Evolutionary conservation across 257 asterid genomes (phyloP), one percentile per base, ranked within the genome.

Genomic region (Fraxinus pennsylvanica): DNA sequence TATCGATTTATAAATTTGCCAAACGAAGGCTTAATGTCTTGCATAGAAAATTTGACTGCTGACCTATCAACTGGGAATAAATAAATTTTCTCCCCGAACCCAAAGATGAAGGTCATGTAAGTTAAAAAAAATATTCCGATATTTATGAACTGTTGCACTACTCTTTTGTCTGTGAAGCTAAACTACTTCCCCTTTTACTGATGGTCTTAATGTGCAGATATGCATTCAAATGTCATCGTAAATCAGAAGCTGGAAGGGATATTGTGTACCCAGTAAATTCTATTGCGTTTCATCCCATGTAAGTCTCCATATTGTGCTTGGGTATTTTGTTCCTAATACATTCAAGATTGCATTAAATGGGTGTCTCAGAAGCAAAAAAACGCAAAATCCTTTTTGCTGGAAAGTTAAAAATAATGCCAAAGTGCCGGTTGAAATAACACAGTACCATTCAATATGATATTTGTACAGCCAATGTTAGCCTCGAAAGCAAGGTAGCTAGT

Each of bases 211-310:
- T 85, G n/a, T 86, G 89, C 87, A 94, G 97, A 85, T 94, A 92
- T 79, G 98, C 97, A 65, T 92, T 92, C 75, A 94, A 94, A 83
- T 94, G 98, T 63, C 98, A 94, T 79, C 92, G 97, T 25, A 94
- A 89, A 89, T 81, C 94, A 71, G 98, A 94, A 86, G 95, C 87
- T 43, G 96, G 97, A 80, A 90, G 88, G 78, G 97, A 94, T 79
- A 88, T 92, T 41, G 96, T 94, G 76, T 90, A 92, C 83, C 92
- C 98, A 33, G 97, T 92, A 71, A 94, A 94, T 88, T 92, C 97
- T 61, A 92, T 94, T 86, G 97, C 97, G n/a, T 92, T 87, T 85
- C 98, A 94, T 78, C 98, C 98, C 12, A 90, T 92, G 96, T 94
- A 84, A 90, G 97, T 75, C 72, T 25, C 73, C 66, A n/a, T 38